Evolutionary conservation across 495 filamentous ascomycete species (phyloP).

Genomic region (Daldinia decipiens): DNA sequence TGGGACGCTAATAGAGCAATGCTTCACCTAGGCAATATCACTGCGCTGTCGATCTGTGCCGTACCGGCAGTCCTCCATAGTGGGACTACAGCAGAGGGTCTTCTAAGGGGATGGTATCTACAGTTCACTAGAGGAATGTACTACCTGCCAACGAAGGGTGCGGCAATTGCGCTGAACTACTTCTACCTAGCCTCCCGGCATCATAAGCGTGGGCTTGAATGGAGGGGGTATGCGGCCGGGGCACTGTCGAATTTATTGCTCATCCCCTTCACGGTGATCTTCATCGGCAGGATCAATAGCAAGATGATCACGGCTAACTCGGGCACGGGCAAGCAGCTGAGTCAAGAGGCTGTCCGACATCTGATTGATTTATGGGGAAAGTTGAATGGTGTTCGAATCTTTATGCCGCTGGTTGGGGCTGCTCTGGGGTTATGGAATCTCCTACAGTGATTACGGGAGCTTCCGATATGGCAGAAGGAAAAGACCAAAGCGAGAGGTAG

Average conservation of each 20-base stretch:
- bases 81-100: conserved; percentile 43
- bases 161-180: conserved; percentile 48
- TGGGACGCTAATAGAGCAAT: background rate
- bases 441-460: conserved; percentile 27
- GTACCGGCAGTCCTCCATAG: conserved; percentile 51
- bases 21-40: conserved; percentile 51
- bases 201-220: conserved; percentile 41
- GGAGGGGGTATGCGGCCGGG: conserved; percentile 48
- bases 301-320: conserved; percentile 37
- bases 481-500: background rate
- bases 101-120: conserved; percentile 42
- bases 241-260: conserved; percentile 53
- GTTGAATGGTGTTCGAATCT: conserved; percentile 50
- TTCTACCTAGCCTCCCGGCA: conserved; percentile 55
- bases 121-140: conserved; percentile 50
- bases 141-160: conserved; percentile 52
- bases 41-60: conserved; percentile 46
- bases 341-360: conserved; percentile 44
- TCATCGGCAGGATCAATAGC: conserved; percentile 39
- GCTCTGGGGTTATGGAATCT: conserved; percentile 48
- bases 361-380: conserved; percentile 52
- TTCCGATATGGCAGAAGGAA: background rate
- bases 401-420: conserved; percentile 53
- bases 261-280: conserved; percentile 51
- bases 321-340: conserved; percentile 45